Percentiles rank a stretch among this genome's conserved stretches.
phyloP scores from a whole-genome alignment of 108 stramenopile genomes.

The Cyclotella baltica region DNA sequence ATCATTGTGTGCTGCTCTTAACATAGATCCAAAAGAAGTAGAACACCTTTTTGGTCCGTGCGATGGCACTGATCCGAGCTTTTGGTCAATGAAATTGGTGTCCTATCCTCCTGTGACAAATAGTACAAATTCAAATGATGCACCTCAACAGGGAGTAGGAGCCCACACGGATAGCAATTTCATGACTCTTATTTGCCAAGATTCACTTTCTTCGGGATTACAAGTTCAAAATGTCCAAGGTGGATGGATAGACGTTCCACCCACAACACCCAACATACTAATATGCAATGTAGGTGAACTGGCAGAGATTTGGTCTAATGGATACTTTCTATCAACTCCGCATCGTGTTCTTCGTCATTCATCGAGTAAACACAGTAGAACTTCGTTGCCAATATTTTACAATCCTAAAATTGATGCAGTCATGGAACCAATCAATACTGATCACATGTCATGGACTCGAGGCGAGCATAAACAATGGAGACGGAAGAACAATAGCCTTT shows the following conservation, averaged over 20 bases:
- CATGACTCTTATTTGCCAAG: slow-evolving; percentile 68
- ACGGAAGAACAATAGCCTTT: slow-evolving; percentile 49
- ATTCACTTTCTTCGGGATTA: slow-evolving; percentile 58
- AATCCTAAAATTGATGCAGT: slow-evolving; percentile 68
- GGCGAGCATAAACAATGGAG: slow-evolving; percentile 53
- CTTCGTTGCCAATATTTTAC: slow-evolving; percentile 70
- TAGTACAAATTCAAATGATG: background rate
- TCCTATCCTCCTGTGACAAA: slow-evolving; percentile 58
- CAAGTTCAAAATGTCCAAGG: slow-evolving; percentile 62
- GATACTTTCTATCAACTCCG: slow-evolving; percentile 75
- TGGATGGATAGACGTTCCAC: slow-evolving; percentile 67
- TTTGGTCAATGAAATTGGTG: slow-evolving; percentile 72
- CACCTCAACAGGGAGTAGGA: slow-evolving; percentile 62
- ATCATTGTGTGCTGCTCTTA: slow-evolving; percentile 63
- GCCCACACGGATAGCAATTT: slow-evolving; percentile 76
- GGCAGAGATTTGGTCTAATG: slow-evolving; percentile 58
- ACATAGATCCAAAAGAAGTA: slow-evolving; percentile 46
- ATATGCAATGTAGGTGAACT: slow-evolving; percentile 80
- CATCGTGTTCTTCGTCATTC: slow-evolving; percentile 62
- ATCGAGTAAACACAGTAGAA: slow-evolving; percentile 37
- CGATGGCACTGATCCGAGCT: slow-evolving; percentile 41
- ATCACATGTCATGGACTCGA: slow-evolving; percentile 34
- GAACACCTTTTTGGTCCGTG: slow-evolving; percentile 33
- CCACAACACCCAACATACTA: slow-evolving; percentile 45
- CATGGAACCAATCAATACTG: slow-evolving; percentile 52